Evolutionary conservation across 768 basidiomycete species (phyloP).

Genomic region (Chalciporus sphaerocephalus): DNA sequence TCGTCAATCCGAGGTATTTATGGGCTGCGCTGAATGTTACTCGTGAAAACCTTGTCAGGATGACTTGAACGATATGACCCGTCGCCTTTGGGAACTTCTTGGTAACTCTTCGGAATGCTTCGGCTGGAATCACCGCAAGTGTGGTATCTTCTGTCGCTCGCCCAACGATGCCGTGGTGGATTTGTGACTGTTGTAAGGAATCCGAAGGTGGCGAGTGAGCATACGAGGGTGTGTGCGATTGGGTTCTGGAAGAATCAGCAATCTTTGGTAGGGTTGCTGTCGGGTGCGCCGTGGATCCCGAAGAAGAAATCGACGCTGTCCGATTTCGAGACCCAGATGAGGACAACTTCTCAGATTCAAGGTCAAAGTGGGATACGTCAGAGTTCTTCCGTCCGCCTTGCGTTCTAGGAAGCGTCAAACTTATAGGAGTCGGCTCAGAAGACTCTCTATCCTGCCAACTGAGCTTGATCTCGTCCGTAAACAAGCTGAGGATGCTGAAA

Average conservation of each 20-base stretch:
- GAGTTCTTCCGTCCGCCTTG: constrained; percentile 47
- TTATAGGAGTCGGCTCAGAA: constrained; percentile 23
- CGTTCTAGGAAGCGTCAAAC: constrained; percentile 22
- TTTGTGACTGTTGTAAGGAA: constrained; percentile 26
- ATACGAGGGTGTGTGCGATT: constrained; percentile 11
- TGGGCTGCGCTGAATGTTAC: constrained; percentile 98
- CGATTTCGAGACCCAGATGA: constrained; percentile 34
- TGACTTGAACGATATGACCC: constrained; percentile 96
- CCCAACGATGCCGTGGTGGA: constrained; percentile 77
- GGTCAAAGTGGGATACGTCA: constrained; percentile 60
- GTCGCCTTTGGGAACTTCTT: constrained; percentile 97
- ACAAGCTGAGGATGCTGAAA: constrained; percentile 94
- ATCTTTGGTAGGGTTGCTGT: constrained; percentile 27
- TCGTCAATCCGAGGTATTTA: constrained; percentile 90
- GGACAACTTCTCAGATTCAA: constrained; percentile 31
- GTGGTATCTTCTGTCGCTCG: constrained; percentile 92
- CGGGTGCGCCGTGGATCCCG: constrained; percentile 64
- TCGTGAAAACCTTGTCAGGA: constrained; percentile 91
- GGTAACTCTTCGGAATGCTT: constrained; percentile 90
- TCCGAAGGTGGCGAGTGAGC: constrained; percentile 24
- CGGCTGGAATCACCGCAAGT: constrained; percentile 96
- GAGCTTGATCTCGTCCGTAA: constrained; percentile 91
- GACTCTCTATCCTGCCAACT: constrained; percentile 78
- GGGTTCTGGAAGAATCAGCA: constrained; percentile 5
- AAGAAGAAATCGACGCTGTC: constrained; percentile 61